These are phyloP conservation scores for Xylariaceae sp. DNA, from an alignment of 2,329 filamentous ascomycete genomes.

Conservation along the genomic window DNA sequence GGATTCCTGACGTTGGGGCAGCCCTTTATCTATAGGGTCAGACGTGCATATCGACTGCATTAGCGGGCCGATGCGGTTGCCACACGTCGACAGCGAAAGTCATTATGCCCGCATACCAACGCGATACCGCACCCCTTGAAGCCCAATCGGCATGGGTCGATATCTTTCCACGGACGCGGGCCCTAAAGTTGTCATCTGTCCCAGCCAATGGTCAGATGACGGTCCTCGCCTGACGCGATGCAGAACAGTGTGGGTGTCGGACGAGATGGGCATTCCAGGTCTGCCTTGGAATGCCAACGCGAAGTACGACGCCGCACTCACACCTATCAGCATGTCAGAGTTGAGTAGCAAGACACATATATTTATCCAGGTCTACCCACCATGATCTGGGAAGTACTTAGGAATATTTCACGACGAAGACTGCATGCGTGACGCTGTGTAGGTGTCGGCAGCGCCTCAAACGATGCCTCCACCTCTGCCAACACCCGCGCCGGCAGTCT, in stretches of 20 bases:
- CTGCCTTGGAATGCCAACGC: neutral
- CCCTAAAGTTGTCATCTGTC: slow-evolving; percentile 17
- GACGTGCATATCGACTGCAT: slow-evolving; percentile 20
- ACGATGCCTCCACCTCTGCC: slow-evolving; percentile 7
- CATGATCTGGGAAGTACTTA: neutral
- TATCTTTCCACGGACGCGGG: slow-evolving; percentile 19
- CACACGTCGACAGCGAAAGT: slow-evolving; percentile 18
- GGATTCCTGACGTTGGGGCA: slow-evolving; percentile 10
- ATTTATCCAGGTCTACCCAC: neutral
- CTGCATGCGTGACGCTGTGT: slow-evolving; percentile 1
- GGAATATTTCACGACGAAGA: neutral
- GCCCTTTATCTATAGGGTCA: slow-evolving; percentile 20
- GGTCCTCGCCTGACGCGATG: slow-evolving; percentile 17
- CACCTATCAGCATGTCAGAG: no score
- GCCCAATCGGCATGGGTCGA: slow-evolving; percentile 20
- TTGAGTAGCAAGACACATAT: neutral
- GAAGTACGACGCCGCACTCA: no score
- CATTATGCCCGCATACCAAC: slow-evolving; percentile 18
- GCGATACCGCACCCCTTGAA: slow-evolving; percentile 20
- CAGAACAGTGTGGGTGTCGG: slow-evolving; percentile 17
- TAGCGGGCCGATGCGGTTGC: slow-evolving; percentile 17
- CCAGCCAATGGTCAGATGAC: slow-evolving; percentile 25
- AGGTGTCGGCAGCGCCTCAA: neutral
- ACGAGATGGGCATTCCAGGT: slow-evolving; percentile 4
- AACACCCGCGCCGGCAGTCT: neutral